phyloP scores from a whole-genome alignment of 176 grass and related monocot genomes.

The Ampelocalamus luodianensis region DNA sequence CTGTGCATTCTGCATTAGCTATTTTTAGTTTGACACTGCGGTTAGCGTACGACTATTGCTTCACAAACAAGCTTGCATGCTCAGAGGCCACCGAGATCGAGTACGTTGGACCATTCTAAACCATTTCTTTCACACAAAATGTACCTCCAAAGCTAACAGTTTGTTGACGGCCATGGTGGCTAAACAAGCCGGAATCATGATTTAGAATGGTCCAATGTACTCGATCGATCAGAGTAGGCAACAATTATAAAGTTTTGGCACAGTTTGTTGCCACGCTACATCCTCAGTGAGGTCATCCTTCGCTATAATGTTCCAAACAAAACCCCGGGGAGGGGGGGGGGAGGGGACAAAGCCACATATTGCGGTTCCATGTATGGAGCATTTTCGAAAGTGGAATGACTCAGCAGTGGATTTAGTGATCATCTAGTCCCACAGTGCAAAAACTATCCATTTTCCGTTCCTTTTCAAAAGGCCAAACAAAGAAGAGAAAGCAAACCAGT shows the following conservation, averaged over 20 bases:
- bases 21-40: neutral
- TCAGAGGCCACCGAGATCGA: neutral
- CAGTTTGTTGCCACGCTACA: constrained; percentile 13
- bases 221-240: neutral
- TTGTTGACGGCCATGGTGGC: neutral
- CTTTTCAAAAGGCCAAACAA: neutral
- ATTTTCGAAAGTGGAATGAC: constrained; percentile 32
- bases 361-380: constrained; percentile 44
- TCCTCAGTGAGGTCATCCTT: constrained; percentile 8
- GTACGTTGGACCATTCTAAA: too few species aligned
- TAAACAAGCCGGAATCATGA: neutral
- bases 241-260: neutral
- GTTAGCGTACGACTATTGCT: neutral
- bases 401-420: neutral
- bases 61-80: neutral
- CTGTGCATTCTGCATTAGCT: neutral
- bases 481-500: neutral
- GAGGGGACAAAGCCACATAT: neutral
- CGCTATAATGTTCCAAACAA: neutral
- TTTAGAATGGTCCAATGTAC: neutral
- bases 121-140: neutral
- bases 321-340: neutral
- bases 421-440: neutral
- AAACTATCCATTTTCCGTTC: neutral
- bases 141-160: neutral